Evolutionary conservation across 2,329 filamentous ascomycete genomes (phyloP).

Genomic region (Venturiaceae sp.): DNA sequence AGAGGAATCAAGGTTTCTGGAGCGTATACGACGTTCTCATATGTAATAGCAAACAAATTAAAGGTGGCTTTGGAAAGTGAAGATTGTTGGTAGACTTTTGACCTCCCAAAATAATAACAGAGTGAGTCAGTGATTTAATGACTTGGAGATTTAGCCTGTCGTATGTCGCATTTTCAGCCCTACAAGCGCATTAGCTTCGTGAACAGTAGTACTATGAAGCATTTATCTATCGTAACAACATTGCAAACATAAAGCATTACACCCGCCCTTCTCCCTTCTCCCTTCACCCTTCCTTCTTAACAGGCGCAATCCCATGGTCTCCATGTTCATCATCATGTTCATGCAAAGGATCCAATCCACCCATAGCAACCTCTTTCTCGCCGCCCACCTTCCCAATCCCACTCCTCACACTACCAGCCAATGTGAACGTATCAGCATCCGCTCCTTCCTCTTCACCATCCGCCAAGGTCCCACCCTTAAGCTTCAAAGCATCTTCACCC

Average conservation of each 20-base stretch:
- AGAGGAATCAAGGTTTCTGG: background rate
- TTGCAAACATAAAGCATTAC: background rate
- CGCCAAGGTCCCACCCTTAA: background rate
- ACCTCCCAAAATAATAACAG: too few species aligned
- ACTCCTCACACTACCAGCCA: background rate
- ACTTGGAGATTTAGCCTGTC: too few species aligned
- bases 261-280: background rate
- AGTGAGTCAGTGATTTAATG: too few species aligned
- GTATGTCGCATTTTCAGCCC: too few species aligned
- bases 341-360: background rate
- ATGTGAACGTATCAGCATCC: background rate
- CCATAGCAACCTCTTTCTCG: background rate
- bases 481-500: constrained; percentile 5
- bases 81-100: too few species aligned
- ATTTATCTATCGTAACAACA: too few species aligned
- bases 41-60: too few species aligned
- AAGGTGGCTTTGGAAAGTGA: too few species aligned
- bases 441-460: background rate
- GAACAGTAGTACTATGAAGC: too few species aligned
- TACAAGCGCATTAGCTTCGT: too few species aligned
- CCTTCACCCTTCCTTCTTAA: background rate
- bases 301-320: background rate
- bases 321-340: constrained; percentile 5
- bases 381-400: background rate
- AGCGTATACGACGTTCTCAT: background rate